Evolutionary conservation across 768 basidiomycete species (phyloP), one percentile per base, ranked within the genome.

Genomic region (Xerocomus spinulosus): DNA sequence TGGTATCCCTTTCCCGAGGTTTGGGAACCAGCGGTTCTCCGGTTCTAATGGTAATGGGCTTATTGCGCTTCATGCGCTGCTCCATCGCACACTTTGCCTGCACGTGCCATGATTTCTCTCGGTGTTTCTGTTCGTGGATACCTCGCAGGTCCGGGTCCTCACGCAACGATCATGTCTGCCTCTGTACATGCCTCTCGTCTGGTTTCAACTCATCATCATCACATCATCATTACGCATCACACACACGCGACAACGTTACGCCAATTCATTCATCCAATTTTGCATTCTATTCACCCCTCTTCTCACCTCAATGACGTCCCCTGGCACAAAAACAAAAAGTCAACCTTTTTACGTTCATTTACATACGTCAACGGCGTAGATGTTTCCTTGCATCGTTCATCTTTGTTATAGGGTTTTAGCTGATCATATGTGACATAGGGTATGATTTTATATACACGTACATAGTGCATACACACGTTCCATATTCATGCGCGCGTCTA

Each of bases 1-100:
- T 67, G 67, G 67, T 68, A 68, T 45, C 46, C 57, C 12, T 68
- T 68, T 39, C 67, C 67, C 9, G 68, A 70, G 41, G 67, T 70
- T 12, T 68, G 67, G 67, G 55, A 66, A 41, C 24, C 68, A 8
- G 56, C 54, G 12, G 51, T 49, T 33, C 41, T 54, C 12, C 55
- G 55, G 24, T 59, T 68, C 25, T 67, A 43, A 64, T 28, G 12
- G 29, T 23, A 35, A 23, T 4, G 10, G 37, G 9, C 5, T 10
- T 9, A 13, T 26, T n/a, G n/a, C n/a, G n/a, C 20, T 29, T 17
- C n/a, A 23, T 28, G 30, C 34, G 21, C 42, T 17, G 5, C 41
- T 28, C 43, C 37, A 28, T 26, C 17, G 44, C 26, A 12, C 29
- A 8, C 41, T 28, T 28, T 6, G 10, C 26, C 26, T 28, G 5